A percentile compares a stretch with the other conserved stretches of the same genome.
phyloP scores from a whole-genome alignment of 306 rosid genomes.

The Acacia melanoxylon region DNA sequence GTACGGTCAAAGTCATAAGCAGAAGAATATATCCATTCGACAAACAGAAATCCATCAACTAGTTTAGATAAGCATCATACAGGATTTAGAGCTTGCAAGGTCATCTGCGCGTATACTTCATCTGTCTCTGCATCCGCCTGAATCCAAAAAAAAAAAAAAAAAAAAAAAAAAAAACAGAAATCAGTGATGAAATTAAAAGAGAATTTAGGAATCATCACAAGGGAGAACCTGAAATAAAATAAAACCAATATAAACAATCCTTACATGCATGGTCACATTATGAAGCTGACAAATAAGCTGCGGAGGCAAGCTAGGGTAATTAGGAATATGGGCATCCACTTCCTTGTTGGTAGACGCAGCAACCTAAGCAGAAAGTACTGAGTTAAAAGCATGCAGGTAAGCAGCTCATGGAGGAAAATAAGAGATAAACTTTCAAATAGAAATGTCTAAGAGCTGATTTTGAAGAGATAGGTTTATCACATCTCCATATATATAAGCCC shows the following conservation, averaged over 20 bases:
- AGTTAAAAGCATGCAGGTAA: neutral
- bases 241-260: slow-evolving; percentile 29
- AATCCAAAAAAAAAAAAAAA: neutral
- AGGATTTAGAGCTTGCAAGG: slow-evolving; percentile 83
- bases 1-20: slow-evolving; percentile 17
- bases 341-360: slow-evolving; percentile 51
- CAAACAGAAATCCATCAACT: neutral
- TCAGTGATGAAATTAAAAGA: neutral
- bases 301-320: slow-evolving; percentile 51
- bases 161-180: neutral
- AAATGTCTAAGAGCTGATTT: neutral
- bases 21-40: slow-evolving; percentile 17
- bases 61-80: slow-evolving; percentile 49
- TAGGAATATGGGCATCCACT: slow-evolving; percentile 52
- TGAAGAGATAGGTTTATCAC: neutral
- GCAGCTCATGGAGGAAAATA: neutral
- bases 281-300: slow-evolving; percentile 96
- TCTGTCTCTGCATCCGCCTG: slow-evolving; percentile 95
- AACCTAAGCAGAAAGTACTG: slow-evolving; percentile 37
- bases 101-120: slow-evolving; percentile 96
- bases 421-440: neutral
- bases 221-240: neutral
- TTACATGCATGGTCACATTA: slow-evolving; percentile 94
- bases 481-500: neutral
- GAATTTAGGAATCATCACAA: neutral